These are phyloP conservation scores for Fusarium paranaense DNA, from an alignment of 2,329 filamentous ascomycete species.

Conservation along the genomic window DNA sequence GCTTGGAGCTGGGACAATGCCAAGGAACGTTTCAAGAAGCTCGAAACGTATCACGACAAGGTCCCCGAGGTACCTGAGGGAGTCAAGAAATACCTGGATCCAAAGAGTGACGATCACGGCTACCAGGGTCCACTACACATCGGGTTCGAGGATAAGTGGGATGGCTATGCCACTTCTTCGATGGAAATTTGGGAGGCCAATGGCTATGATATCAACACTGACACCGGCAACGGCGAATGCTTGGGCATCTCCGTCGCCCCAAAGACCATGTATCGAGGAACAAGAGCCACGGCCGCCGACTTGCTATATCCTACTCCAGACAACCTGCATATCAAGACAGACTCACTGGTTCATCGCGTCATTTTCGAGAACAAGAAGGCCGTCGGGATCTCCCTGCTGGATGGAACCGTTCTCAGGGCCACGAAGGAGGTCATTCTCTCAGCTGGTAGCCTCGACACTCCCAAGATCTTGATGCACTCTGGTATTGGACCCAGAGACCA, in stretches of 20 bases:
- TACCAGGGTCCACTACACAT: constrained; percentile 24
- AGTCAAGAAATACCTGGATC: constrained; percentile 24
- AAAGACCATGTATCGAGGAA: constrained; percentile 22
- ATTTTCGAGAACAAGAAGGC: constrained; percentile 15
- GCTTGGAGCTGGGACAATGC: constrained; percentile 25
- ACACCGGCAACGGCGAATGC: constrained; percentile 24
- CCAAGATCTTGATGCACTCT: constrained; percentile 32
- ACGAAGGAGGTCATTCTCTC: constrained; percentile 30
- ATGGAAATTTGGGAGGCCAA: constrained; percentile 25
- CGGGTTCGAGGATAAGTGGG: constrained; percentile 27
- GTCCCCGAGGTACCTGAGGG: constrained; percentile 17
- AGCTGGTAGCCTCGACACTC: constrained; percentile 28
- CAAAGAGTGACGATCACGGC: constrained; percentile 17
- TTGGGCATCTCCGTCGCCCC: constrained; percentile 22
- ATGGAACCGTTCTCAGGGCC: constrained; percentile 14
- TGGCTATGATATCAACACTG: constrained; percentile 24
- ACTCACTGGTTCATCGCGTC: constrained; percentile 13
- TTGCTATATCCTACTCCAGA: constrained; percentile 9
- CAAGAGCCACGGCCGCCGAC: constrained; percentile 22
- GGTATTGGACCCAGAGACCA: constrained; percentile 21
- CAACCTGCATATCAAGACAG: constrained; percentile 23
- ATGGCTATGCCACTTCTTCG: constrained; percentile 17
- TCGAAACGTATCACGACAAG: constrained; percentile 30
- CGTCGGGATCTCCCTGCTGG: constrained; percentile 13
- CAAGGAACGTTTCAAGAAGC: constrained; percentile 15